Base-by-base conservation (phyloP, 2,329 filamentous ascomycete genomes). In the Neonectria sp. region DNA sequence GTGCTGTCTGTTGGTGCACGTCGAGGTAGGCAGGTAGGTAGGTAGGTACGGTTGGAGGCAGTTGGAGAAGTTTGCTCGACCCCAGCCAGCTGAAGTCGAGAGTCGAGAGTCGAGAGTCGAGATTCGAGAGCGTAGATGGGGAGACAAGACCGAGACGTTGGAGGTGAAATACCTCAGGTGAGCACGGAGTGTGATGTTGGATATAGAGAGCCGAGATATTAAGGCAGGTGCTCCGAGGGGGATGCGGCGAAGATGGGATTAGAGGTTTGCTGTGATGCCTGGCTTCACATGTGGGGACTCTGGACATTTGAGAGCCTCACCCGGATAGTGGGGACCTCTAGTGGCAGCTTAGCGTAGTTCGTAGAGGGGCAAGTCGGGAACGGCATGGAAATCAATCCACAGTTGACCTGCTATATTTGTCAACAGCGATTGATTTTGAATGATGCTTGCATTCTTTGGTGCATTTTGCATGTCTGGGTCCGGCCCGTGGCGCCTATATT, bases 241-340 rank as follows among this genome's bases (percentile, higher is more conserved):
- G 52, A 55, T 55, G 59, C 43, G 40, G 21, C 45, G 43, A 48
- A 51, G 15, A 49, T 49, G 53, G 48, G 48, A 49, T 51, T 35
- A 17, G 31, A 55, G 53, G 59, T 48, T 60, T 62, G 51, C 60
- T 45, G 60, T 31, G 52, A 31, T 63, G 60, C 60, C 60, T 43
- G 29, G 40, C 43, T 17, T 33, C 40, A 37, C 60, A 56, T 51
- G 52, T 56, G 60, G 60, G 43, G 60, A 53, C 27, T 55, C 24
- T 37, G 37, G 57, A 52, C 25, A 27, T 31, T 55, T 9, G 51
- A 40, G 60, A 63, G 60, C 60, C 60, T 63, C 60, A 56, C 60
- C 60, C 52, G 60, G 60, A 48, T 49, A 56, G 60, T 63, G 60
- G 60, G 60, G 57, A 33, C 25, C 24, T 46, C 25, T 56, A 55